Evolutionary conservation across 2,329 filamentous ascomycete genomes (phyloP), one percentile per base, ranked within the genome.

Genomic region (Aspergillus fumigatiaffinis): DNA sequence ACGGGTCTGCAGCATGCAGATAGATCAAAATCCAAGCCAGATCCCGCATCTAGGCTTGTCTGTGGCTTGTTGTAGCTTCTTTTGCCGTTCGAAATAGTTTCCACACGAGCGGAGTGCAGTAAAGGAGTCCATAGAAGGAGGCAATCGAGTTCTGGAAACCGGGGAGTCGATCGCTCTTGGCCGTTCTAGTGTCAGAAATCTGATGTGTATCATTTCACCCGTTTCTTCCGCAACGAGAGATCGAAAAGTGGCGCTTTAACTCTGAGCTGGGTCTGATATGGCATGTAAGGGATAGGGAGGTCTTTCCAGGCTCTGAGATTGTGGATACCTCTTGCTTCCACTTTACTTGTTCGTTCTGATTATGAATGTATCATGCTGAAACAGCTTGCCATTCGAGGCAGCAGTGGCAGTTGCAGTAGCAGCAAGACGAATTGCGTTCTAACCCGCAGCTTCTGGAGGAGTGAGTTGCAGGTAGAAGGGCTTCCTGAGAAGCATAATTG

Each of bases 91-190:
- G 44, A 47, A 23, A 26, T 12, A 21, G 20, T 47, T 23, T 25
- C 21, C 44, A 47, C 44, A 47, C 44, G 44, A 47, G 44, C 21
- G 2, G 14, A 8, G 12, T 47, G 44, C 25, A 25, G 21, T 6
- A 10, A 47, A 17, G 32, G 12, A 14, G 56, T 25, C 50, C 44
- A 49, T 54, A 57, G 58, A 61, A 63, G 54, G 50, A 51, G 57
- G 38, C 32, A 62, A 64, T 64, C 53, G 51, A 57, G 54, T 65
- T 65, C 63, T 65, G 60, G 63, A 65, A 65, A 57, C 53, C 8
- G 55, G 63, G 62, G 55, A 54, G 58, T 63, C 60, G 32, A 53
- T 53, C 59, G 32, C 14, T 52, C 49, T 38, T 35, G 41, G 41
- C 10, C 41, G 41, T 10, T 12, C 41, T 20, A 47, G 20, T 17